Conservation (phyloP, 2,329 filamentous ascomycete genomes). For the Diaporthe humulicola region DNA sequence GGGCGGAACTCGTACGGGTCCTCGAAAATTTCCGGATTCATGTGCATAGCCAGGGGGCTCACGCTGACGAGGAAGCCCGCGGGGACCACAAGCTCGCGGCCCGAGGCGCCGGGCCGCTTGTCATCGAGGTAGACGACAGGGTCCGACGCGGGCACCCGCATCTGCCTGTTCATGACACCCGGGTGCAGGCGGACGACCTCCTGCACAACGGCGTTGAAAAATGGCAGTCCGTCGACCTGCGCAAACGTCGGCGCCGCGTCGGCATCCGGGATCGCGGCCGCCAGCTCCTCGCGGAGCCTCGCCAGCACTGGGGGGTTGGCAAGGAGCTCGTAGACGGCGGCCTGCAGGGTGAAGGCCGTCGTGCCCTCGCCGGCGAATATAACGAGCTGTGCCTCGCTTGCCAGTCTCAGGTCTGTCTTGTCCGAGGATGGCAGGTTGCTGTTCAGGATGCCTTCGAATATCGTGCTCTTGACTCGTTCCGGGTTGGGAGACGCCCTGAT, state of each 20-base stretch:
- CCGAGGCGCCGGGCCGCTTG: too few relatives aligned
- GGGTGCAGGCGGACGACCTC: not conserved
- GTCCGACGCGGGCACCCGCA: not conserved
- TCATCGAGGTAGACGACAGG: not conserved
- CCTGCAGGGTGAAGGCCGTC: not conserved
- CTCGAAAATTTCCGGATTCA: not conserved
- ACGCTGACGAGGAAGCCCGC: not conserved
- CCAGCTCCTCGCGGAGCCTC: not conserved
- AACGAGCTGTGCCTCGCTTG: not conserved
- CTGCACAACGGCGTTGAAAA: not conserved
- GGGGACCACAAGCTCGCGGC: not conserved
- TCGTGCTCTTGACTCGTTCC: not conserved
- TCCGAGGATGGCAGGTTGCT: not conserved
- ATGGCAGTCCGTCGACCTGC: not conserved
- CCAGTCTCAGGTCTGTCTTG: not conserved
- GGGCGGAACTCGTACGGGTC: not conserved
- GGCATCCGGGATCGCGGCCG: not conserved
- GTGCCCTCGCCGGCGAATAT: not conserved
- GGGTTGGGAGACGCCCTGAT: not conserved
- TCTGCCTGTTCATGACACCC: not conserved
- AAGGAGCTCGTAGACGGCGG: not conserved
- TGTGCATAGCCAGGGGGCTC: not conserved
- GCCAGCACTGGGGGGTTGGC: not conserved
- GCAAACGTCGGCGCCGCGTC: not conserved
- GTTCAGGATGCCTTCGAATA: not conserved